Conservation (phyloP, 2,329 filamentous ascomycete species). For the Trichoderma pleuroti region DNA sequence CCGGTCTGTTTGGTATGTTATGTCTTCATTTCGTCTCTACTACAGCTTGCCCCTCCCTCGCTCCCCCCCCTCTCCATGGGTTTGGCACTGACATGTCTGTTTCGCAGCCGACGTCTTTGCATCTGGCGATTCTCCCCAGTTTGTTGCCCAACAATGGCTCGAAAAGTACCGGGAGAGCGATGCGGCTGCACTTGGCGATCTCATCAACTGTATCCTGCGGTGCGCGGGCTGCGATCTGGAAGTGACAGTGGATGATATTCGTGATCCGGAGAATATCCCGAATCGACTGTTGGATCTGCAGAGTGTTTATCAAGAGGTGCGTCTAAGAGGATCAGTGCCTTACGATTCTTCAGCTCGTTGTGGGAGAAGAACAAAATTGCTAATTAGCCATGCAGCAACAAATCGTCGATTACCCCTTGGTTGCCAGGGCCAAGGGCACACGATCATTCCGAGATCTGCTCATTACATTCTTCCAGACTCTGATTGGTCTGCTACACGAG, state of each 20-base stretch:
- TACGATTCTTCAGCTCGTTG: background rate
- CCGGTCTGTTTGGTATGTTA: slow-evolving; percentile 57
- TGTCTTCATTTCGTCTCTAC: background rate
- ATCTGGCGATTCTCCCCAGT: slow-evolving; percentile 53
- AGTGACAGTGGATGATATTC: slow-evolving; percentile 78
- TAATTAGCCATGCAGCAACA: slow-evolving; percentile 50
- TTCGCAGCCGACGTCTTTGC: slow-evolving; percentile 59
- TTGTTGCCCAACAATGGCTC: slow-evolving; percentile 60
- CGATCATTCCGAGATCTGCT: slow-evolving; percentile 75
- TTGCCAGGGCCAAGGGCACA: slow-evolving; percentile 73
- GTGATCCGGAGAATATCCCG: slow-evolving; percentile 82
- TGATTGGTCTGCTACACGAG: slow-evolving; percentile 76
- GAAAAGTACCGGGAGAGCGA: slow-evolving; percentile 54
- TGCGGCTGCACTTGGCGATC: slow-evolving; percentile 54
- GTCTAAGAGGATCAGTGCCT: background rate
- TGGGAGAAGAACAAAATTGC: slow-evolving; percentile 27
- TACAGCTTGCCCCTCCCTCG: slow-evolving; percentile 21
- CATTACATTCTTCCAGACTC: slow-evolving; percentile 71
- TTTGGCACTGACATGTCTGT: slow-evolving; percentile 4
- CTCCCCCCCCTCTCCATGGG: slow-evolving; percentile 19
- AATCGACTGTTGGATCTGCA: slow-evolving; percentile 80
- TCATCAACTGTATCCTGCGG: slow-evolving; percentile 65
- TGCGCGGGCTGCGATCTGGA: slow-evolving; percentile 77
- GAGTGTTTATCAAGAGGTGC: slow-evolving; percentile 75
- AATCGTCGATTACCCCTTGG: slow-evolving; percentile 86